phyloP scores from a whole-genome alignment of 2,329 filamentous ascomycete species.

The Penicillium sp. region DNA sequence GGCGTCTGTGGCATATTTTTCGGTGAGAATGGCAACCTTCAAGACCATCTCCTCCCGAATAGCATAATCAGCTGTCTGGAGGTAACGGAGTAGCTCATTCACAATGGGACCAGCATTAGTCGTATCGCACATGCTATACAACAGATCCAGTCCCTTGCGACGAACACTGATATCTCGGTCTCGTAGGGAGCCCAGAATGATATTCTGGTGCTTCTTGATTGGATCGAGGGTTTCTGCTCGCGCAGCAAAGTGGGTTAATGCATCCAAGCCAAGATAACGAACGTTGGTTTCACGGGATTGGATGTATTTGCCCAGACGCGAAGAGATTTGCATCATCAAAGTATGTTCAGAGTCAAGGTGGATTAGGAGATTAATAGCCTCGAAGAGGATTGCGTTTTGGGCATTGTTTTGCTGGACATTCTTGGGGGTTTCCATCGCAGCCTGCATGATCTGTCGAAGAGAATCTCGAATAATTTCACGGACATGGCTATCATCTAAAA shows the following conservation, averaged over 20 bases:
- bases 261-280: constrained; percentile 90
- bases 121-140: constrained; percentile 99
- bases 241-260: constrained; percentile 96
- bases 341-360: constrained; percentile 93
- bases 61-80: constrained; percentile 95
- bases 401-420: constrained; percentile 99
- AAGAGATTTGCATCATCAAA: constrained; percentile 94
- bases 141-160: constrained; percentile 88
- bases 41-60: constrained; percentile 99
- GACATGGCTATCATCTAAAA: constrained; percentile 82
- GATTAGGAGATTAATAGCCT: constrained; percentile 98
- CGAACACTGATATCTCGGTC: constrained; percentile 97
- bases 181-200: constrained; percentile 90
- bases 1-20: constrained; percentile 97
- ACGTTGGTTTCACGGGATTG: constrained; percentile 97
- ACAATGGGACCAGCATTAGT: constrained; percentile 94
- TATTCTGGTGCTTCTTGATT: constrained; percentile 96
- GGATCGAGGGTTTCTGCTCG: constrained; percentile 91
- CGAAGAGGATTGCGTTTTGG: constrained; percentile 95
- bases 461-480: constrained; percentile 90
- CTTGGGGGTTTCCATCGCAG: constrained; percentile 90
- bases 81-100: constrained; percentile 86
- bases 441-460: constrained; percentile 84
- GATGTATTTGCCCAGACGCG: constrained; percentile 89
- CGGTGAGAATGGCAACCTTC: constrained; percentile 96